Percentiles rank a stretch among this genome's conserved stretches.
phyloP scores from a whole-genome alignment of 352 stramenopile species.

The Thalassiosira livingstoniorum region DNA sequence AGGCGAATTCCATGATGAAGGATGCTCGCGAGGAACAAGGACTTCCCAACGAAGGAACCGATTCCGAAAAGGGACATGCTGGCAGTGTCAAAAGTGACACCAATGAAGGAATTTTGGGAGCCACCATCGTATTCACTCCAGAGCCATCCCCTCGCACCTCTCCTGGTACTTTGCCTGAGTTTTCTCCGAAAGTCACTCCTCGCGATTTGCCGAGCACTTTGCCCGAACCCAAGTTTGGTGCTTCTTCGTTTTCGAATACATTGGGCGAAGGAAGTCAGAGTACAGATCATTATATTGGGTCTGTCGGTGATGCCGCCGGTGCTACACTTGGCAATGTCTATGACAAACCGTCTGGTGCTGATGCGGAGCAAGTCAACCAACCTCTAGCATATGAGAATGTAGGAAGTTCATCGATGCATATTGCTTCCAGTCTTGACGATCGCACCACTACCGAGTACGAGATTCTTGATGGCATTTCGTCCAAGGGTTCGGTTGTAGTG shows the following conservation, averaged over 20 bases:
- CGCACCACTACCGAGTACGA: constrained; percentile 51
- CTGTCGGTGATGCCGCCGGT: background rate
- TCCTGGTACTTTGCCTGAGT: too few species aligned
- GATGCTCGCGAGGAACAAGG: too few species aligned
- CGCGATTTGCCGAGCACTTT: too few species aligned
- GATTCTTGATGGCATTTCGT: constrained; percentile 44
- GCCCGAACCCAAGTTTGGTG: background rate
- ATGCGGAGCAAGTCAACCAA: too few species aligned
- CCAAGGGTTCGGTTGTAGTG: constrained; percentile 32
- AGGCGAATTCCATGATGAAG: too few species aligned
- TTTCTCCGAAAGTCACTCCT: too few species aligned
- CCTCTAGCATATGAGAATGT: too few species aligned
- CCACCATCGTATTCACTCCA: constrained; percentile 62
- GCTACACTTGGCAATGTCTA: background rate
- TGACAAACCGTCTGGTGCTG: too few species aligned
- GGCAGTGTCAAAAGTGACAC: background rate
- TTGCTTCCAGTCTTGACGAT: too few species aligned
- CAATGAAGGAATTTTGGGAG: constrained; percentile 45
- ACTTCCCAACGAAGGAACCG: background rate
- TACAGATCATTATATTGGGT: constrained; percentile 6
- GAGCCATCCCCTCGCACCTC: constrained; percentile 39
- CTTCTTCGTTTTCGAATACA: background rate
- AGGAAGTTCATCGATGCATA: too few species aligned
- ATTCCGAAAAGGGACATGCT: background rate
- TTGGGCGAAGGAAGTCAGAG: background rate